These are phyloP conservation scores for Zelonia costaricensis DNA, from an alignment of 208 protist genomes.

Conservation along the genomic window DNA sequence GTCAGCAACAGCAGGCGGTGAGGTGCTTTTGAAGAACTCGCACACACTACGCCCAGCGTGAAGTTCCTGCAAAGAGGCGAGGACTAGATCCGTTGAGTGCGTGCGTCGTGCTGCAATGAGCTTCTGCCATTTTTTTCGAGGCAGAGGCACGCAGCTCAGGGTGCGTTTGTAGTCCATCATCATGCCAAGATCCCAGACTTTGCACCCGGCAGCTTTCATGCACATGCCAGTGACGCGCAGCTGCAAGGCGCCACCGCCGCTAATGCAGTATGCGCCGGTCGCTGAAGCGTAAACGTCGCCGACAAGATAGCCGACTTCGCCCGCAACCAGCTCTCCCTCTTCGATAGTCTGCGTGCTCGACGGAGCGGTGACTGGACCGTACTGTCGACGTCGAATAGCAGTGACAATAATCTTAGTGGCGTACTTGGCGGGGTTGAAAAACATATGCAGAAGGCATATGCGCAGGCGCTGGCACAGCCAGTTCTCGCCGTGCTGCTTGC, in stretches of 20 bases:
- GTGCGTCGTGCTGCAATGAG: slow-evolving; percentile 11
- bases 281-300: slow-evolving; percentile 87
- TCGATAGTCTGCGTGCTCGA: slow-evolving; percentile 8
- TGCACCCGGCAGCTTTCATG: slow-evolving; percentile 57
- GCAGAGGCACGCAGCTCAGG: slow-evolving; percentile 18
- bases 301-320: slow-evolving; percentile 78
- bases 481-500: slow-evolving; percentile 75
- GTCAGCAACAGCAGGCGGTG: not conserved
- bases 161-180: slow-evolving; percentile 70
- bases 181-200: slow-evolving; percentile 92
- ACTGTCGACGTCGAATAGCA: slow-evolving; percentile 56
- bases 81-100: slow-evolving; percentile 9
- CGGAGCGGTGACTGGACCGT: slow-evolving; percentile 6
- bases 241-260: slow-evolving; percentile 71
- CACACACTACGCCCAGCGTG: slow-evolving; percentile 19
- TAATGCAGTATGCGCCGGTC: slow-evolving; percentile 75
- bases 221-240: slow-evolving; percentile 53
- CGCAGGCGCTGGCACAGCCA: slow-evolving; percentile 83
- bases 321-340: slow-evolving; percentile 75
- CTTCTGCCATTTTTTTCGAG: slow-evolving; percentile 22
- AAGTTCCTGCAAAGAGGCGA: slow-evolving; percentile 12
- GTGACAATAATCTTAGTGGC: slow-evolving; percentile 73
- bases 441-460: slow-evolving; percentile 68
- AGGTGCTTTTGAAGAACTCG: slow-evolving; percentile 6
- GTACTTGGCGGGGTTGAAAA: slow-evolving; percentile 50